phyloP scores from a whole-genome alignment of 2,329 filamentous ascomycete species.

The Fusarium chaquense region DNA sequence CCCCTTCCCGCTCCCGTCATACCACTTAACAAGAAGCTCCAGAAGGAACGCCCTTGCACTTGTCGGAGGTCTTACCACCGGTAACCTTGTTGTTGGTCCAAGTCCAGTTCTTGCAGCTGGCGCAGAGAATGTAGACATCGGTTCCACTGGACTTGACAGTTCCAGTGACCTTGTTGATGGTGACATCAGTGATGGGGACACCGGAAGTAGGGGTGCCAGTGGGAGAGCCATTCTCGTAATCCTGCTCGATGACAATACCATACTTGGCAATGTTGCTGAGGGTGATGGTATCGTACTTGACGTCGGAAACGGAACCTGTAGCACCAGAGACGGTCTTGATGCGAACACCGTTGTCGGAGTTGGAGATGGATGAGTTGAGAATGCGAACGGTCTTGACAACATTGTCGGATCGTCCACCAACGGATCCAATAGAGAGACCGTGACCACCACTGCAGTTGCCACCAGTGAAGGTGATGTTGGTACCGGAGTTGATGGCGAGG shows the following conservation, averaged over 20 bases:
- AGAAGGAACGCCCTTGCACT: conserved; percentile 47
- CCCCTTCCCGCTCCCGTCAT: background rate
- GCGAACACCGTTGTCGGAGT: conserved; percentile 66
- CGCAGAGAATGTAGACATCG: conserved; percentile 67
- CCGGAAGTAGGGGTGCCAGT: conserved; percentile 60
- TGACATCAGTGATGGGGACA: conserved; percentile 66
- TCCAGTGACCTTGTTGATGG: conserved; percentile 58
- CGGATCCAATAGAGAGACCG: conserved; percentile 58
- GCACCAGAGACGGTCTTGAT: conserved; percentile 63
- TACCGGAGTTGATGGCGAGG: conserved; percentile 67
- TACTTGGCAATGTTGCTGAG: conserved; percentile 58
- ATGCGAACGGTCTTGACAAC: conserved; percentile 64
- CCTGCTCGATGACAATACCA: conserved; percentile 56
- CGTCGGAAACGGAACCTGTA: conserved; percentile 58
- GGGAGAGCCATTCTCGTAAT: conserved; percentile 62
- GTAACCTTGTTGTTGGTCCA: conserved; percentile 63
- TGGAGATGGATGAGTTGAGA: conserved; percentile 60
- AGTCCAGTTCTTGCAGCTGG: conserved; percentile 63
- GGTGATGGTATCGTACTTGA: conserved; percentile 59
- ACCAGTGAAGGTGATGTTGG: conserved; percentile 60
- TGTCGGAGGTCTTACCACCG: conserved; percentile 59
- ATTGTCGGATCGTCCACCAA: conserved; percentile 64
- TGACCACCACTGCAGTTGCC: conserved; percentile 60
- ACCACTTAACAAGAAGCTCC: conserved; percentile 42
- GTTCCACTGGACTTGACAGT: conserved; percentile 55